Conservation (phyloP, 2,329 filamentous ascomycete genomes). For the Microsporum canis region DNA sequence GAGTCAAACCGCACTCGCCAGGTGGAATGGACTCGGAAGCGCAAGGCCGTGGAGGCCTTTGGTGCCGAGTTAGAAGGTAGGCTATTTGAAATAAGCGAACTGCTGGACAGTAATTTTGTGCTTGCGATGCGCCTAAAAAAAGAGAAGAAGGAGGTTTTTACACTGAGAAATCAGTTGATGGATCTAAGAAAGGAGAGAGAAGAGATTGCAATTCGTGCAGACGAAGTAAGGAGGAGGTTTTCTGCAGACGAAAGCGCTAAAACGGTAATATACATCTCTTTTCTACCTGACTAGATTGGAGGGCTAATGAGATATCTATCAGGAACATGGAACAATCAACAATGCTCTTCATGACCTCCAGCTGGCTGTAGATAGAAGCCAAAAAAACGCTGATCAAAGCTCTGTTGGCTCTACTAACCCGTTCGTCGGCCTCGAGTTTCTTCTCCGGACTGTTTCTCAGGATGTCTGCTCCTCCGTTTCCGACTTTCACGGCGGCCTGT, state of each 20-base stretch:
- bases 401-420: constrained; percentile 12
- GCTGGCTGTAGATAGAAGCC: constrained; percentile 30
- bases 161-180: constrained; percentile 38
- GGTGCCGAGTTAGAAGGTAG: constrained; percentile 39
- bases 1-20: constrained; percentile 30
- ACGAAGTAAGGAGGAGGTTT: constrained; percentile 36
- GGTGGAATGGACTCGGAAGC: constrained; percentile 34
- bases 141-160: constrained; percentile 36
- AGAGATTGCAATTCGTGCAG: constrained; percentile 39
- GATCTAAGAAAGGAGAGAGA: constrained; percentile 39
- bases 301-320: not conserved
- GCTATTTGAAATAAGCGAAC: constrained; percentile 42
- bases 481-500: constrained; percentile 30
- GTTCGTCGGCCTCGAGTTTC: constrained; percentile 31
- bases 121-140: constrained; percentile 36
- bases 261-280: constrained; percentile 20
- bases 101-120: constrained; percentile 40
- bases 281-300: not conserved
- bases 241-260: constrained; percentile 28
- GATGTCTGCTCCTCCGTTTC: constrained; percentile 31
- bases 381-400: constrained; percentile 16
- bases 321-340: constrained; percentile 33
- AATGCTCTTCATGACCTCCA: constrained; percentile 33
- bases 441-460: constrained; percentile 32
- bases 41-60: constrained; percentile 39